phyloP scores from a whole-genome alignment of 1,139 yeast genomes.

The Candida pseudoviswanathii region DNA sequence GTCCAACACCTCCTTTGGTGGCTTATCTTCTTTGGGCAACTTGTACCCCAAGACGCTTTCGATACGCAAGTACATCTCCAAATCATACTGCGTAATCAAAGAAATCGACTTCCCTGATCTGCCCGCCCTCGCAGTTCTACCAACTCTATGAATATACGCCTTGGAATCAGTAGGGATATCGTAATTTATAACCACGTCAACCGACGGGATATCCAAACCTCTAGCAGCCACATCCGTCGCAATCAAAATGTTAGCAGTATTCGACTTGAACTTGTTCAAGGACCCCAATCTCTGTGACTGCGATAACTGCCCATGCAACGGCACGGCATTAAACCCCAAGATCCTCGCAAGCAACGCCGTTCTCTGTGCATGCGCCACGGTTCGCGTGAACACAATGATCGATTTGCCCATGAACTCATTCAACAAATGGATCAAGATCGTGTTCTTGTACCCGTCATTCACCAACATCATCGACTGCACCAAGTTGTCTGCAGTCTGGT shows the following conservation, averaged over 20 bases:
- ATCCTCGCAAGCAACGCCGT: constrained; percentile 79
- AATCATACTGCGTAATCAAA: constrained; percentile 90
- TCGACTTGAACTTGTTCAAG: constrained; percentile 86
- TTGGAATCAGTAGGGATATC: constrained; percentile 98
- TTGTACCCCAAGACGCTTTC: constrained; percentile 84
- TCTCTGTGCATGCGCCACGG: constrained; percentile 94
- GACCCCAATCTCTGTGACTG: constrained; percentile 94
- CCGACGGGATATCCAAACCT: constrained; percentile 95
- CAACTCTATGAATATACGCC: constrained; percentile 95
- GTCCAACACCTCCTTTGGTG: constrained; percentile 76
- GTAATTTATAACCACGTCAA: constrained; percentile 88
- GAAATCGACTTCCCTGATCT: constrained; percentile 91
- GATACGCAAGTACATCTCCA: constrained; percentile 83
- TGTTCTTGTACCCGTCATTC: constrained; percentile 91
- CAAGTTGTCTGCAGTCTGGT: constrained; percentile 90
- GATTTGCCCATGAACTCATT: constrained; percentile 88
- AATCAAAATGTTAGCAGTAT: constrained; percentile 76
- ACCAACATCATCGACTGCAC: constrained; percentile 88
- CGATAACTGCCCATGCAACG: constrained; percentile 90
- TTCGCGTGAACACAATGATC: constrained; percentile 86
- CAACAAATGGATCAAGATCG: constrained; percentile 76
- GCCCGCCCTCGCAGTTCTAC: constrained; percentile 98
- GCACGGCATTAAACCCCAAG: constrained; percentile 86
- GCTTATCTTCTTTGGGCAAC: constrained; percentile 74
- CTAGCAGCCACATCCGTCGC: constrained; percentile 99